Evolutionary conservation across 2,329 filamentous ascomycete species (phyloP).

Genomic region (Fonsecaea multimorphosa): DNA sequence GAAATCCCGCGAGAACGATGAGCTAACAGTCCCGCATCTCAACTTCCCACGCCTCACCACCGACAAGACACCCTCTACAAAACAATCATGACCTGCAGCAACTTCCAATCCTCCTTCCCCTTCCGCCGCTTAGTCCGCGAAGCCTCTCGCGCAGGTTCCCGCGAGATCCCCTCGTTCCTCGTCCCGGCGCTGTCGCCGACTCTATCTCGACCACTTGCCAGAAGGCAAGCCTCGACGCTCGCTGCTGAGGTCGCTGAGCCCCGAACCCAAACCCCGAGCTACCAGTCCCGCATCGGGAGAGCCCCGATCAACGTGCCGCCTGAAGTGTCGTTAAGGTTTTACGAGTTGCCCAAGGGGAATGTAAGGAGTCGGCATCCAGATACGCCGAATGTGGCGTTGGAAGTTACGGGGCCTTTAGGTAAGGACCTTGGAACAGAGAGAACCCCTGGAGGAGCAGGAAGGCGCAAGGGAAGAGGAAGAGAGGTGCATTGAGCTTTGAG

Average conservation of each 20-base stretch:
- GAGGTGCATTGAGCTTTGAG: no score
- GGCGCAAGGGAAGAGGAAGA: background rate
- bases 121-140: conserved; percentile 62
- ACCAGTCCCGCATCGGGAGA: conserved; percentile 82
- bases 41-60: background rate
- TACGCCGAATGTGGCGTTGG: conserved; percentile 68
- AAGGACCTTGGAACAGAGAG: conserved; percentile 40
- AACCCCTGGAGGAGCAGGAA: no score
- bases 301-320: conserved; percentile 81
- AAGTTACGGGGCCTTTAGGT: conserved; percentile 83
- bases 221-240: conserved; percentile 61
- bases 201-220: conserved; percentile 50
- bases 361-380: conserved; percentile 67
- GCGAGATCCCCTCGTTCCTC: conserved; percentile 73
- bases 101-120: conserved; percentile 65
- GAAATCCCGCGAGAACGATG: conserved; percentile 32
- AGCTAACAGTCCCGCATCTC: background rate
- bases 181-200: conserved; percentile 73
- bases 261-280: conserved; percentile 54
- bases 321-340: conserved; percentile 74
- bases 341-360: conserved; percentile 67
- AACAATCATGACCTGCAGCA: conserved; percentile 67
- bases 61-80: background rate
- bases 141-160: conserved; percentile 49
- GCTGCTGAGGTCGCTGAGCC: no score